phyloP scores from a whole-genome alignment of 192 early-diverging fungal genomes.

The Entrophospora sp. region DNA sequence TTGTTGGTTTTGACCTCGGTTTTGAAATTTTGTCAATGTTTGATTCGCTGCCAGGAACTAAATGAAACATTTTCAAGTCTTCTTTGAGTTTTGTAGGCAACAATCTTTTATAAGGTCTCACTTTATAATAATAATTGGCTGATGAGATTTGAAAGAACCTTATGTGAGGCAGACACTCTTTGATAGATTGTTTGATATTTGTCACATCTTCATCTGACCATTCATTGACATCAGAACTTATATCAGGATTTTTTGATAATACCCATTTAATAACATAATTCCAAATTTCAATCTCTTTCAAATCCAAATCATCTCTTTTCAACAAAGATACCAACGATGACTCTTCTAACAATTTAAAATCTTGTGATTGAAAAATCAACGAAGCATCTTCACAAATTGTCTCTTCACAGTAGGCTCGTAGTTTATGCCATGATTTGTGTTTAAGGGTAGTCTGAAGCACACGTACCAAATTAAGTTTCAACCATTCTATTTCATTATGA shows the following conservation, averaged over 20 bases:
- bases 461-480: not conserved
- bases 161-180: not conserved
- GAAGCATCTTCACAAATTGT: not conserved
- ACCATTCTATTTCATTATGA: not conserved
- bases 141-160: not conserved
- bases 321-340: not conserved
- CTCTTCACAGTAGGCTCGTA: not conserved
- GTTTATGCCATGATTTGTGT: not conserved
- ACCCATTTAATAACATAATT: slow-evolving; percentile 5
- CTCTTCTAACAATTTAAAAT: not conserved
- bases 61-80: not conserved
- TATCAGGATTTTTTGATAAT: not conserved
- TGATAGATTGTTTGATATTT: not conserved
- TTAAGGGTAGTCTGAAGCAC: not conserved
- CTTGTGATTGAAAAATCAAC: not conserved
- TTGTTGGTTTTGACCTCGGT: not conserved
- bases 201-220: not conserved
- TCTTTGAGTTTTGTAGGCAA: not conserved
- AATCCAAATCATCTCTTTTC: not conserved
- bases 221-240: not conserved
- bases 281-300: not conserved
- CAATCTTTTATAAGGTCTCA: slow-evolving; percentile 1
- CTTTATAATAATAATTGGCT: slow-evolving; percentile 2
- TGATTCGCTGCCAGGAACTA: not conserved
- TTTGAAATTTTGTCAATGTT: not conserved